Percentiles rank a stretch among this genome's conserved stretches.
These are phyloP conservation scores for Alloascoidea africana DNA, from an alignment of 805 yeast genomes.

Conservation along the genomic window DNA sequence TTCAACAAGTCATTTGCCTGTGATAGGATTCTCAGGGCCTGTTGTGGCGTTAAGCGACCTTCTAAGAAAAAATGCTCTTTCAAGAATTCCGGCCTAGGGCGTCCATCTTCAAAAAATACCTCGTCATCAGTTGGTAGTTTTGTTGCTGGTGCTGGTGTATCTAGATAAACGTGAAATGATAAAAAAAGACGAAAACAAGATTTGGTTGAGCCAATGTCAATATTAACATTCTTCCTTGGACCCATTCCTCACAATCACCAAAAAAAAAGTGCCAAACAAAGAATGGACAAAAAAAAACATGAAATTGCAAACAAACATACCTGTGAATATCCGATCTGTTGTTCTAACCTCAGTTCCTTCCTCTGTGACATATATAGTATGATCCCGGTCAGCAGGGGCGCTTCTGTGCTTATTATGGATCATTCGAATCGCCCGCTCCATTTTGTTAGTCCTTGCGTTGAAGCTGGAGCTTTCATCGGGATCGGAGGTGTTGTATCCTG, in stretches of 20 bases:
- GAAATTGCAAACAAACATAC: background rate
- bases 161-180: no score
- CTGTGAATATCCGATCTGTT: slow-evolving; percentile 25
- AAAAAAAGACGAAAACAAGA: no score
- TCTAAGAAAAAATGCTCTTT: slow-evolving; percentile 63
- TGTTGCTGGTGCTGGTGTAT: slow-evolving; percentile 54
- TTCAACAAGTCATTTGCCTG: slow-evolving; percentile 49
- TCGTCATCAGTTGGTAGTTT: slow-evolving; percentile 51
- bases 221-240: no score
- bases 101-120: slow-evolving; percentile 45
- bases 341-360: slow-evolving; percentile 30
- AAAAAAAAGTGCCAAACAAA: background rate
- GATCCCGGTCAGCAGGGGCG: slow-evolving; percentile 17
- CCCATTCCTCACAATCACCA: no score
- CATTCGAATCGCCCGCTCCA: slow-evolving; percentile 1
- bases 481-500: background rate
- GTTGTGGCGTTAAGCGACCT: slow-evolving; percentile 63
- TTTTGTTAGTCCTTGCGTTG: background rate
- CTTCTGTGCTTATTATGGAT: background rate
- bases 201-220: no score
- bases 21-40: slow-evolving; percentile 50
- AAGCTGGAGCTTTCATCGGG: background rate
- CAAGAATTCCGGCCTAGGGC: slow-evolving; percentile 56
- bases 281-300: background rate
- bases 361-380: slow-evolving; percentile 28